Evolutionary conservation across 371 early-diverging fungal species (phyloP), one percentile per base, ranked within the genome.

Genomic region (Haplosporangium sp.): DNA sequence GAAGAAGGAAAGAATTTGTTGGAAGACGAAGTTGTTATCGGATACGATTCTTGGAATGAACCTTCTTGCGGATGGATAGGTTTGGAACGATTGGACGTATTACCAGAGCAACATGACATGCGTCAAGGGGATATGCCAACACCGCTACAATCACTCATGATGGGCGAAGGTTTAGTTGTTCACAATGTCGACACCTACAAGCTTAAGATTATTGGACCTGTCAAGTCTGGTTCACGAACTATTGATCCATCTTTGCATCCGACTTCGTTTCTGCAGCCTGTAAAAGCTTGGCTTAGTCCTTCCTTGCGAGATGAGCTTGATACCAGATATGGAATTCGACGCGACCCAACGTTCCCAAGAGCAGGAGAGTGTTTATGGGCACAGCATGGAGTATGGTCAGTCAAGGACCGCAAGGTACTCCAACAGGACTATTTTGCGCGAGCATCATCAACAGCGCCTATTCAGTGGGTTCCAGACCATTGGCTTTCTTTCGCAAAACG

Each of bases 41-140:
- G 94, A 2, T 92, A 89, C 59, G 94, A 94, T 63, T 87, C 91
- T 4, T 87, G 93, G 86, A 94, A 94, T 68, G 94, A 94, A 64
- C 94, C 94, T 7, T 88, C 88, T 4, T 83, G 85, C 57, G 94
- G 94, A 0, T 92, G 85, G 72, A 81, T 92, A 10, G 90, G 86
- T 0, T 53, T 85, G 3, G 74, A 72, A 10, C 83, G 88, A 48
- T 48, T 92, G 6, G 84, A 82, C 40, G 69, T 84, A 7, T 62
- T 89, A 19, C 83, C 87, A 2, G 78, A 85, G 3, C 84, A 87
- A 39, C 84, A 85, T 40, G 87, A 86, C 48, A 84, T 88, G 71
- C 84, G 86, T 40, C 90, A 88, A 69, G 93, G 92, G 0, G 71
- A 82, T 9, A 87, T 89, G 63, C 94, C 94, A 0, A 92, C 92